Conservation (phyloP, 352 stramenopile genomes). For the Pilasporangium apinafurcum region DNA sequence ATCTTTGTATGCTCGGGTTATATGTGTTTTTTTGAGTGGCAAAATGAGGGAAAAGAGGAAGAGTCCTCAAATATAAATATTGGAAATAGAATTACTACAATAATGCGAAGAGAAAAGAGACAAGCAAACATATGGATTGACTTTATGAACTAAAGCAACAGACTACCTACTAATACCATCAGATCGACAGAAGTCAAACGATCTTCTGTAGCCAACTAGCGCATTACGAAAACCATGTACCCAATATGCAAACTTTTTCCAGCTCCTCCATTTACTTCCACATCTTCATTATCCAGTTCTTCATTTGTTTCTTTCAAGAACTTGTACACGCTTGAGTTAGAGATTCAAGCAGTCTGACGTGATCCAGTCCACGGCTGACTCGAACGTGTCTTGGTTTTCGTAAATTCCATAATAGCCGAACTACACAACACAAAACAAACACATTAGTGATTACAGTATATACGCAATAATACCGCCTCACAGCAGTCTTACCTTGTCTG, state of each 20-base stretch:
- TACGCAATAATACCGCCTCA: neutral
- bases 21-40: too few species aligned
- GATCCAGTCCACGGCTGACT: constrained; percentile 17
- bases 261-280: neutral
- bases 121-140: too few species aligned
- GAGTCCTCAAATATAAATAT: too few species aligned
- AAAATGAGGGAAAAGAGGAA: too few species aligned
- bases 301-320: neutral
- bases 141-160: too few species aligned
- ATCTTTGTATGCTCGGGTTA: too few species aligned
- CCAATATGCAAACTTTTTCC: too few species aligned
- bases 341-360: constrained; percentile 8
- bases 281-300: neutral
- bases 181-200: neutral
- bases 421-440: constrained; percentile 6
- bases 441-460: neutral
- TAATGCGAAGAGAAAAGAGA: too few species aligned
- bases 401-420: constrained; percentile 19
- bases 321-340: constrained; percentile 5
- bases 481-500: constrained; percentile 10
- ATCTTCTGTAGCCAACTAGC: neutral
- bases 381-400: constrained; percentile 12
- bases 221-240: neutral
- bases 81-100: too few species aligned
- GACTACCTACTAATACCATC: constrained; percentile 1